Evolutionary conservation across 2,329 filamentous ascomycete species (phyloP), one percentile per base, ranked within the genome.

Genomic region (Dendryphion nanum): DNA sequence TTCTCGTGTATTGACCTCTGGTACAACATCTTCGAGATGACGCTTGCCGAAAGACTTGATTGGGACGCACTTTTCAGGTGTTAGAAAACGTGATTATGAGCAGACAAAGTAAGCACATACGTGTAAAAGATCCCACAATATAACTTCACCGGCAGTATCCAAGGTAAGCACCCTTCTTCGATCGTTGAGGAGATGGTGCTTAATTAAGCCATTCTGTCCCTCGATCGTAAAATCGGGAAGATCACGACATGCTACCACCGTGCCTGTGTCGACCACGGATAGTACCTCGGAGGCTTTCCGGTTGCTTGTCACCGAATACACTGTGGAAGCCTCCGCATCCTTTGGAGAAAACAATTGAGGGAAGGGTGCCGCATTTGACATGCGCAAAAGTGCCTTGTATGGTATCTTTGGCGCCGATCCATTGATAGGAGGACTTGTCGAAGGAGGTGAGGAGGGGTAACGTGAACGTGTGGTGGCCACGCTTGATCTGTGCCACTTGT

Each of bases 11-110:
- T 96, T 95, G 38, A 96, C 79, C 56, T 89, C 78, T 1, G 83
- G 82, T 42, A 89, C 85, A 6, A 98, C 89, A 61, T 97, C 91
- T 57, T 97, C 91, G 3, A 98, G 76, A 66, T 97, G 87, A 30
- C 85, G 81, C 69, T 96, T 96, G 30, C 93, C 93, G 65, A 93
- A 98, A n/a, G 85, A 89, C 63, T 88, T 79, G 38, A 97, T 82
- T 0, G 89, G 89, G 57, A 85, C 78, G 61, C 93, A 97, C 83
- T 93, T 47, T 17, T 28, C 18, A 3, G 3, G 17, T 32, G 33
- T 64, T 37, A 63, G 49, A 36, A n/a, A 26, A 17, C n/a, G 6
- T 12, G 6, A 19, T 26, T 26, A 3, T n/a, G 3, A 8, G 23
- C 23, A n/a, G 23, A 26, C 23, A 26, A 26, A 26, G 23, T 31